Percentiles rank a stretch among this genome's conserved stretches.
phyloP scores from a whole-genome alignment of 2,329 filamentous ascomycete genomes.

The Nannizzia gypsea region DNA sequence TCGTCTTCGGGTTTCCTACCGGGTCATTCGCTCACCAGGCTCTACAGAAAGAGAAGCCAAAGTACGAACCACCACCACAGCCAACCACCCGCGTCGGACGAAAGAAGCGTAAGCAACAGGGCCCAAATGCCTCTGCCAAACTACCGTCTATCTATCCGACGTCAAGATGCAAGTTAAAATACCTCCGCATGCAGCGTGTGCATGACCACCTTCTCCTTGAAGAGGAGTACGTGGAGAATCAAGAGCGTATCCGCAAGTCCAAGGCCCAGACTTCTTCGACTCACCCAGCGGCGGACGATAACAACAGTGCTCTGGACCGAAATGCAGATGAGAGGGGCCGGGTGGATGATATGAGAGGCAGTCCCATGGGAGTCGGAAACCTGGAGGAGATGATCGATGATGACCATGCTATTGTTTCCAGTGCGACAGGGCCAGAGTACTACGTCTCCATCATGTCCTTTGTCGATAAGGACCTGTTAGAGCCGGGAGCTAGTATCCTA shows the following conservation, averaged over 20 bases:
- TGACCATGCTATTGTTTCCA: slow-evolving; percentile 96
- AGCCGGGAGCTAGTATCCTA: slow-evolving; percentile 88
- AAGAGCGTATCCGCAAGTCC: slow-evolving; percentile 86
- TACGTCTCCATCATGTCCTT: slow-evolving; percentile 99
- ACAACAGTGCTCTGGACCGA: slow-evolving; percentile 67
- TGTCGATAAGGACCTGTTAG: slow-evolving; percentile 94
- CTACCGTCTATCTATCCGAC: slow-evolving; percentile 89
- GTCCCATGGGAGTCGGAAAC: slow-evolving; percentile 95
- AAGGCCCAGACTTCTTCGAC: slow-evolving; percentile 58
- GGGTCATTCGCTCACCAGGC: slow-evolving; percentile 14
- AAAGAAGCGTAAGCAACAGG: slow-evolving; percentile 95
- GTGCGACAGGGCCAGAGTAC: slow-evolving; percentile 93
- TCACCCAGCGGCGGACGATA: slow-evolving; percentile 46
- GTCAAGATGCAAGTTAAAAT: slow-evolving; percentile 91
- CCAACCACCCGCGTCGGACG: slow-evolving; percentile 93
- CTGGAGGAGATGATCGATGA: slow-evolving; percentile 98
- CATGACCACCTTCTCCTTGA: slow-evolving; percentile 95
- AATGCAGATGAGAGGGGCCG: slow-evolving; percentile 89
- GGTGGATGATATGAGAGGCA: slow-evolving; percentile 96
- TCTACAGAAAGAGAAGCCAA: slow-evolving; percentile 92
- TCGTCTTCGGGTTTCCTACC: background rate
- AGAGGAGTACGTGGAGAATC: slow-evolving; percentile 98
- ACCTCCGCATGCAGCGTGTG: slow-evolving; percentile 95
- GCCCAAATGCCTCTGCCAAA: slow-evolving; percentile 88
- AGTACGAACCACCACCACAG: slow-evolving; percentile 96